Percentiles rank a stretch among this genome's conserved stretches.
phyloP scores from a whole-genome alignment of 352 stramenopile species.

The Phytophthora kernoviae region DNA sequence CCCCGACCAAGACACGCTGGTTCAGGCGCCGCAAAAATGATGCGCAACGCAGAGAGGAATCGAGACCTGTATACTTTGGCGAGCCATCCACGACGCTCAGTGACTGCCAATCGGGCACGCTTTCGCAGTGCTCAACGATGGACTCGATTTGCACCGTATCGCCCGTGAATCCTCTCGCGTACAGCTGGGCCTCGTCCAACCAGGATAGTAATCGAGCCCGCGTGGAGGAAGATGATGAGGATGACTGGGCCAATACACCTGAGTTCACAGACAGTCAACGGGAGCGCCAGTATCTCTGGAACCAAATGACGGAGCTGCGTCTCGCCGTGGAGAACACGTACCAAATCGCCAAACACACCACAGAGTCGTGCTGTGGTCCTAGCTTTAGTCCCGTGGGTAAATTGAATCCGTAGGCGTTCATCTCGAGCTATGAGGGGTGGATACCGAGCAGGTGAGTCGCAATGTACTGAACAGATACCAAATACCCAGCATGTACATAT shows the following conservation, averaged over 20 bases:
- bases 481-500: slow-evolving; percentile 6
- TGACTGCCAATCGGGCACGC: slow-evolving; percentile 25
- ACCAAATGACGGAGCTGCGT: slow-evolving; percentile 52
- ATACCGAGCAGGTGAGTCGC: neutral
- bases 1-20: slow-evolving; percentile 23
- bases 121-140: slow-evolving; percentile 34
- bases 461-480: neutral
- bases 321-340: slow-evolving; percentile 54
- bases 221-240: slow-evolving; percentile 37
- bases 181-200: slow-evolving; percentile 29
- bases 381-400: slow-evolving; percentile 26
- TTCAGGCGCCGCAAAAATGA: slow-evolving; percentile 32
- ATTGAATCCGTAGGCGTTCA: neutral
- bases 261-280: slow-evolving; percentile 38
- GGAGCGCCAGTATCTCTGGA: slow-evolving; percentile 31
- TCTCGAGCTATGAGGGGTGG: slow-evolving; percentile 11
- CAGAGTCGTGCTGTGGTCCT: slow-evolving; percentile 31
- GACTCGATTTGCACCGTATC: slow-evolving; percentile 20
- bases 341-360: slow-evolving; percentile 44
- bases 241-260: slow-evolving; percentile 35
- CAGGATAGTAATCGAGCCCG: slow-evolving; percentile 27
- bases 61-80: slow-evolving; percentile 25
- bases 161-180: slow-evolving; percentile 22
- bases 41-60: slow-evolving; percentile 14
- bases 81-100: slow-evolving; percentile 23